Base-by-base conservation (phyloP, 2,329 filamentous ascomycete species). In the Microdochium trichocladiopsis region DNA sequence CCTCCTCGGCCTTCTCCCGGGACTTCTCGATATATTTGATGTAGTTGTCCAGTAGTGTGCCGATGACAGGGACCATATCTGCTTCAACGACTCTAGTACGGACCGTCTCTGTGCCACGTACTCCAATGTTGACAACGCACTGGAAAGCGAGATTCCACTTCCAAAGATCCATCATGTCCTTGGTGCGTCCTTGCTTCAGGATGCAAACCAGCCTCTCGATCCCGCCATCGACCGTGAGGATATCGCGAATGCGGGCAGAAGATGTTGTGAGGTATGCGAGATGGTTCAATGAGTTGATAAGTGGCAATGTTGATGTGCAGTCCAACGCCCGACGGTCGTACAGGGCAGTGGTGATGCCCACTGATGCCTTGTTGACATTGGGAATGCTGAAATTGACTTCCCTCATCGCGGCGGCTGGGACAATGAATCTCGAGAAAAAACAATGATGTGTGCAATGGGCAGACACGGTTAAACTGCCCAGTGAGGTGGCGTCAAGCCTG, bases 131-230 rank as follows among this genome's bases (percentile, higher is more conserved):
- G 67, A 99, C 94, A 58, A 97, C 92, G 69, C 94, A 99, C 72
- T 97, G 94, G 70, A 99, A 99, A 51, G 94, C 94, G 57, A 99
- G 80, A 66, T 96, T 99, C 94, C 94, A 99, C 73, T 97, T 97
- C 94, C 94, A 99, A 89, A 96, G 96, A 69, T 96, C 93, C 93
- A 97, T 96, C 85, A 96, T 87, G 69, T 99, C 93, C 72, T 92
- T 95, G 73, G 90, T 96, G 66, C 94, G 82, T 57, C 94, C 94
- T 72, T 96, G 90, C 72, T 99, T 99, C 69, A 99, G 82, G 66
- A 99, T 96, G 80, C 91, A 96, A 67, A 99, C 90, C 61, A 99
- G 77, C 58, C 93, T 79, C 75, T 99, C 94, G 69, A 99, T 94
- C 56, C 94, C 94, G 71, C 94, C 94, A 87, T 99, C 94, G 73